Evolutionary conservation across 148 eudicot species (phyloP), one percentile per base, ranked within the genome.

Genomic region (Suaeda aralocaspica): DNA sequence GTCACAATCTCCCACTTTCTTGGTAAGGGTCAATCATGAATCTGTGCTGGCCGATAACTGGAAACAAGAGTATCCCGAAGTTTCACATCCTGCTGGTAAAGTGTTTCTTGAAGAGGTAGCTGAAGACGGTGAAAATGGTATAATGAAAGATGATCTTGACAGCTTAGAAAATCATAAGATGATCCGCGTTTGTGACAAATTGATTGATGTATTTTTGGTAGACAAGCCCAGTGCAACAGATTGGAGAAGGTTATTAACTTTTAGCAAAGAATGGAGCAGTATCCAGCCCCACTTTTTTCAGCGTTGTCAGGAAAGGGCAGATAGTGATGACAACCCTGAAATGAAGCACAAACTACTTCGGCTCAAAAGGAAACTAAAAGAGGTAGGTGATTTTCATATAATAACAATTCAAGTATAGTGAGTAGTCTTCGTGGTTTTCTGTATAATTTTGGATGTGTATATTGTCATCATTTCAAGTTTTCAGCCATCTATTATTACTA

Each of bases 151-250:
- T 59, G 75, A 61, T 19, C 13, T 51, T 59, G 85, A 86, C 49
- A 75, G 59, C 29, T 29, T 78, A 71, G 86, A 83, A 68, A 78
- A 69, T 29, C 59, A 36, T 25, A 86, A 82, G 77, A 87, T 87
- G 96, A 59, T 75, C 72, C 87, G 87, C 70, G 74, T 93, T 68
- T 87, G 96, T 75, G 91, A 94, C 76, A 91, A 89, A 74, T 79
- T 94, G 65, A 88, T 94, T 77, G 92, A 82, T 4, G 83, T 94
- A 49, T 94, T 94, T 76, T 61, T 91, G 85, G 91, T 94, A 61
- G 99, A 91, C 80, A 94, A 83, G 78, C 96, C 99, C 56, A 83
- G 76, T 65, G 83, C 97, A 59, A 69, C 85, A 12, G 99, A 94
- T 53, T 94, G 99, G 99, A 91, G 99, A 80, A 89, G 78, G 76